Percentiles rank a stretch among this genome's conserved stretches.
phyloP scores from a whole-genome alignment of 176 grass and related monocot species.

The Cymbopogon citratus region DNA sequence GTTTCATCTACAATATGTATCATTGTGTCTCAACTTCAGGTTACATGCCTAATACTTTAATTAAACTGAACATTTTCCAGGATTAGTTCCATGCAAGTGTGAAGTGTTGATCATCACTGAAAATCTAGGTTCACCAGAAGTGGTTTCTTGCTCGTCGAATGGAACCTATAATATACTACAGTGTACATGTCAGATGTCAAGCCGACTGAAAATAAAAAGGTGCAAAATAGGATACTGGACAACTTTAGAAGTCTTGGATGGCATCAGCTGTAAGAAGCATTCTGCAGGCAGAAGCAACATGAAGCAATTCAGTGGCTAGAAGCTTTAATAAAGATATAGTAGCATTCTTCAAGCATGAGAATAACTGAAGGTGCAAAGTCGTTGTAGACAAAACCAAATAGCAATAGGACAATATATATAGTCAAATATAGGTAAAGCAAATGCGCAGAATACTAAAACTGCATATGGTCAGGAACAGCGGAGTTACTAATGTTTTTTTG shows the following conservation, averaged over 20 bases:
- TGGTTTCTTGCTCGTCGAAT: not conserved
- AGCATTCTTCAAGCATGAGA: not conserved
- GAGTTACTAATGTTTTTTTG: not conserved
- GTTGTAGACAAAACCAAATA: not conserved
- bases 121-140: not conserved
- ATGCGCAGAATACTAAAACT: not conserved
- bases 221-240: conserved; percentile 68
- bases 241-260: conserved; percentile 35
- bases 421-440: not conserved
- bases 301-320: not conserved
- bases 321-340: not conserved
- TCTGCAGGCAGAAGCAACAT: conserved; percentile 37
- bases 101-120: not conserved
- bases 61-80: not conserved
- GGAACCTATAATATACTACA: not conserved
- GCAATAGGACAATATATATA: not conserved
- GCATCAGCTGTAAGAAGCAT: conserved; percentile 90
- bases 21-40: not conserved
- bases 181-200: not conserved
- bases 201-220: not conserved
- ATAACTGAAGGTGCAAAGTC: not conserved
- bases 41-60: not conserved
- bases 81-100: not conserved
- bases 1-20: not conserved
- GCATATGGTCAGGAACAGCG: not conserved